A percentile compares a stretch with the other conserved stretches of the same genome.
Conservation (phyloP, 306 rosid genomes). For the Quercus parvula region DNA sequence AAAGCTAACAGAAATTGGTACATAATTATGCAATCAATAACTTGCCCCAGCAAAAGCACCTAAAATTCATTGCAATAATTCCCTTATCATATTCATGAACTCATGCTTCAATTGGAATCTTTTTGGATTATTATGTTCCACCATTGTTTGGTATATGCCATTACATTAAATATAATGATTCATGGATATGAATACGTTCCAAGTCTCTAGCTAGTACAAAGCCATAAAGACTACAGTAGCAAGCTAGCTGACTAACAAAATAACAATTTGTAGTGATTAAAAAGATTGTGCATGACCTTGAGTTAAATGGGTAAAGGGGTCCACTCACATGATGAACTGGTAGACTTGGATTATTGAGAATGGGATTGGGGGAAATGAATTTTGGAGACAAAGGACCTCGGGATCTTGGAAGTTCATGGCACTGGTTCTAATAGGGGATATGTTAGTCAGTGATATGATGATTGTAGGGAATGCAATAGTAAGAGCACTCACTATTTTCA, state of each 20-base stretch:
- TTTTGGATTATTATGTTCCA: not conserved
- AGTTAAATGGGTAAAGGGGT: not conserved
- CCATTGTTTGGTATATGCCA: slow-evolving; percentile 1
- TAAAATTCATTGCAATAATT: not conserved
- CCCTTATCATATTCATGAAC: not conserved
- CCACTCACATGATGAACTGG: not conserved
- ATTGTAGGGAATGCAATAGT: slow-evolving; percentile 19
- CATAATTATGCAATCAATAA: too few species aligned
- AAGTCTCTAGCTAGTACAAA: not conserved
- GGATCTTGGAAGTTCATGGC: not conserved
- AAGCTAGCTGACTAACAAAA: too few species aligned
- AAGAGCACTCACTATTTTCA: not conserved
- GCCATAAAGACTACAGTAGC: too few species aligned
- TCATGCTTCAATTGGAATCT: not conserved
- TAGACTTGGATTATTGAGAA: too few species aligned
- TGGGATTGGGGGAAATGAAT: not conserved
- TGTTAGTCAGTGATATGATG: slow-evolving; percentile 18
- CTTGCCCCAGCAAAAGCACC: not conserved
- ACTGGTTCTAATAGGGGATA: slow-evolving; percentile 6
- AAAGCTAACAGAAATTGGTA: too few species aligned
- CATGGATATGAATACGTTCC: not conserved
- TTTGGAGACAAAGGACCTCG: not conserved
- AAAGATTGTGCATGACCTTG: not conserved
- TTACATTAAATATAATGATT: not conserved
- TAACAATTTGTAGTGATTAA: not conserved